Conservation (phyloP, 2,329 filamentous ascomycete species). For the Trichoderma sp. region DNA sequence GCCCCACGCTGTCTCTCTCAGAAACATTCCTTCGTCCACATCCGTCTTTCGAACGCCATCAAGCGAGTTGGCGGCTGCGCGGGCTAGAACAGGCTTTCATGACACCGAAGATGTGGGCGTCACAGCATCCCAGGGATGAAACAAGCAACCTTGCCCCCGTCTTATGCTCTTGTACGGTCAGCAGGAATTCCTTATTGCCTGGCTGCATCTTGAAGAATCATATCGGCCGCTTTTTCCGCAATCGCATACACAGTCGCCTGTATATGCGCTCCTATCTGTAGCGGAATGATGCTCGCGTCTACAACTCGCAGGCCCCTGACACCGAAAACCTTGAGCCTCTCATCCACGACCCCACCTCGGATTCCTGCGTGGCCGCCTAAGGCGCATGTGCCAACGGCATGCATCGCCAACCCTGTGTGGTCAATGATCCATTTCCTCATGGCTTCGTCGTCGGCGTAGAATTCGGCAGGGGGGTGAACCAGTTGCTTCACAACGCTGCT, state of each 20-base stretch:
- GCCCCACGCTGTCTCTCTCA: slow-evolving; percentile 26
- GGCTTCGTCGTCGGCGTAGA: slow-evolving; percentile 27
- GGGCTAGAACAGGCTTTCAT: slow-evolving; percentile 17
- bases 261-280: slow-evolving; percentile 36
- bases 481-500: slow-evolving; percentile 41
- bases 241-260: slow-evolving; percentile 40
- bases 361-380: slow-evolving; percentile 40
- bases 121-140: background rate
- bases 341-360: slow-evolving; percentile 38
- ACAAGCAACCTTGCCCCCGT: background rate
- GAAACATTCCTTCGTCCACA: slow-evolving; percentile 26
- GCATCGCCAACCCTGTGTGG: slow-evolving; percentile 42
- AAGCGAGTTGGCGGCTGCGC: slow-evolving; percentile 15
- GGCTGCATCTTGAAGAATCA: slow-evolving; percentile 37
- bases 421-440: slow-evolving; percentile 37
- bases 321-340: slow-evolving; percentile 35
- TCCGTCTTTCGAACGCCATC: slow-evolving; percentile 28
- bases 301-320: slow-evolving; percentile 33
- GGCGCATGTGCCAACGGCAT: slow-evolving; percentile 45
- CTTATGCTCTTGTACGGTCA: background rate
- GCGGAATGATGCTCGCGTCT: slow-evolving; percentile 36
- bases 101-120: background rate
- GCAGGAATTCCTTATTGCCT: background rate
- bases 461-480: slow-evolving; percentile 33
- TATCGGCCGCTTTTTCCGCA: slow-evolving; percentile 39